Conservation (phyloP, 371 early-diverging fungal genomes). For the Furculomyces boomerangus region DNA sequence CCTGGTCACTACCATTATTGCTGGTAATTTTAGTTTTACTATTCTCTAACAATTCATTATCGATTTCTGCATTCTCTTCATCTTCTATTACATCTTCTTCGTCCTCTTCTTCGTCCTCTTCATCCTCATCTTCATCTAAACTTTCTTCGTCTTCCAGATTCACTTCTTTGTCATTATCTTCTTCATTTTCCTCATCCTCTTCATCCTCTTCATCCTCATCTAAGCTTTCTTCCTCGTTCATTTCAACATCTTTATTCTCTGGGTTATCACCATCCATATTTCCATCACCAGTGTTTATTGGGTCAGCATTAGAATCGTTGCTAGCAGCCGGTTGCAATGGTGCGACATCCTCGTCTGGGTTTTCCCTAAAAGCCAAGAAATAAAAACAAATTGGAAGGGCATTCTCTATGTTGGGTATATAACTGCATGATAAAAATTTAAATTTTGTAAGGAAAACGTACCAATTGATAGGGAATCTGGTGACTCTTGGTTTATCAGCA, state of each 20-base stretch:
- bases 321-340: constrained; percentile 6
- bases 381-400: background rate
- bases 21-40: too few relatives aligned
- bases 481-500: constrained; percentile 88
- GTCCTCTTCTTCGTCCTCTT: constrained; percentile 5
- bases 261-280: constrained; percentile 6
- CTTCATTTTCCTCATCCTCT: constrained; percentile 10
- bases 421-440: background rate
- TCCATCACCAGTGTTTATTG: constrained; percentile 1
- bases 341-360: constrained; percentile 12
- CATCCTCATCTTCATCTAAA: constrained; percentile 8
- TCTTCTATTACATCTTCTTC: background rate
- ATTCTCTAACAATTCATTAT: too few relatives aligned
- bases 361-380: constrained; percentile 6
- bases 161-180: constrained; percentile 6
- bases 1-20: too few relatives aligned
- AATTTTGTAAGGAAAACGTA: background rate
- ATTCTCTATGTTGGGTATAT: background rate
- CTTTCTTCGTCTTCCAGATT: constrained; percentile 11
- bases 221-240: constrained; percentile 8
- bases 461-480: constrained; percentile 63
- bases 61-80: background rate
- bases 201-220: constrained; percentile 6
- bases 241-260: constrained; percentile 6
- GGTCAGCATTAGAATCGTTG: background rate